A percentile compares a stretch with the other conserved stretches of the same genome.
phyloP scores from a whole-genome alignment of 371 early-diverging fungal species.

The Rhizopus arrhizus region DNA sequence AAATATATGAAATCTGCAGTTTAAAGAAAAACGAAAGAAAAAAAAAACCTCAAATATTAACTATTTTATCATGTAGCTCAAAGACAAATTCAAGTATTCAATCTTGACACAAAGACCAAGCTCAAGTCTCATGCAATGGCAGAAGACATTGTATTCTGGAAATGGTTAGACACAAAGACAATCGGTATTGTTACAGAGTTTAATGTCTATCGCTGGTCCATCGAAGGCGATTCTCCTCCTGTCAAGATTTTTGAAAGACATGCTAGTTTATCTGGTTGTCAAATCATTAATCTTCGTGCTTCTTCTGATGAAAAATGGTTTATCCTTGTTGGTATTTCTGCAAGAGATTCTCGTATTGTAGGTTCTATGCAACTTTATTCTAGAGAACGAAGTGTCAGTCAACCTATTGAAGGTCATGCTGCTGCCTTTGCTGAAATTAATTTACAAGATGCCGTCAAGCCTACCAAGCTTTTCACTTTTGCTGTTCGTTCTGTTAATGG shows the following conservation, averaged over 20 bases:
- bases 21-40: neutral
- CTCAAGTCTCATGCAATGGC: slow-evolving; percentile 89
- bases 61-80: slow-evolving; percentile 62
- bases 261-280: slow-evolving; percentile 76
- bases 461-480: slow-evolving; percentile 92
- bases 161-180: slow-evolving; percentile 88
- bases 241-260: slow-evolving; percentile 93
- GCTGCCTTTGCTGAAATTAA: slow-evolving; percentile 92
- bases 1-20: neutral
- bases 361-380: slow-evolving; percentile 96
- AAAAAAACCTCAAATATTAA: neutral
- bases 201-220: slow-evolving; percentile 95
- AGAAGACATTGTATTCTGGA: slow-evolving; percentile 97
- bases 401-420: slow-evolving; percentile 96
- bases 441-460: slow-evolving; percentile 74
- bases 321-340: slow-evolving; percentile 91
- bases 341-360: slow-evolving; percentile 86
- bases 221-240: slow-evolving; percentile 88
- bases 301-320: slow-evolving; percentile 93
- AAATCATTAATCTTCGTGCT: slow-evolving; percentile 94
- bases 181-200: slow-evolving; percentile 90
- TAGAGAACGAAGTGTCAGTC: slow-evolving; percentile 89
- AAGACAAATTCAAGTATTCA: slow-evolving; percentile 94
- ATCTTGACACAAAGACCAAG: slow-evolving; percentile 92
- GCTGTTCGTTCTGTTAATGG: slow-evolving; percentile 81